Evolutionary conservation across 768 basidiomycete genomes (phyloP).

Genomic region (Panaeolus cyanescens): DNA sequence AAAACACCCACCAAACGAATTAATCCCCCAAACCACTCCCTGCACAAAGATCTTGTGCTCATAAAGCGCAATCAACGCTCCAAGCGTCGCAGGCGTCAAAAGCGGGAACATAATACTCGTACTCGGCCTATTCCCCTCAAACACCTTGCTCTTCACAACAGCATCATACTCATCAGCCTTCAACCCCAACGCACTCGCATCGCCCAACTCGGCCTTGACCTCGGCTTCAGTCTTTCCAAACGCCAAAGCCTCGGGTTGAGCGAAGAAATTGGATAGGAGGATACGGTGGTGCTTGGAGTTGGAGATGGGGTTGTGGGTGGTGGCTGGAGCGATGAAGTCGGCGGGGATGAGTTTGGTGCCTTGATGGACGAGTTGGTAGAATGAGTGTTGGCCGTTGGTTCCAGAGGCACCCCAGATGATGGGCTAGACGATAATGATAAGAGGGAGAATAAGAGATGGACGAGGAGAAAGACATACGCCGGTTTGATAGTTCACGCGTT

Average conservation of each 20-base stretch:
- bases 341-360: constrained; percentile 91
- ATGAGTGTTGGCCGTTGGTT: constrained; percentile 99
- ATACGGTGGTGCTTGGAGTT: constrained; percentile 95
- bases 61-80: constrained; percentile 87
- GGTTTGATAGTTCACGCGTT: constrained; percentile 94
- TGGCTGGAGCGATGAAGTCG: constrained; percentile 91
- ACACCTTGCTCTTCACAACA: constrained; percentile 95
- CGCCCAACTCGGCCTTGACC: constrained; percentile 57
- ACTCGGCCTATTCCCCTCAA: constrained; percentile 96
- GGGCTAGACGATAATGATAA: constrained; percentile 51
- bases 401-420: constrained; percentile 99
- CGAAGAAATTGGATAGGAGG: constrained; percentile 96
- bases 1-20: constrained; percentile 83
- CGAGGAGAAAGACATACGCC: constrained; percentile 59
- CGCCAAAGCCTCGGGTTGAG: constrained; percentile 95
- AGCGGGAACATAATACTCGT: constrained; percentile 96
- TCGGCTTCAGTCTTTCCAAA: constrained; percentile 96
- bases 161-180: constrained; percentile 67
- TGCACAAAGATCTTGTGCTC: constrained; percentile 99
- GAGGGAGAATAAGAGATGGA: background rate
- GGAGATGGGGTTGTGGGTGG: constrained; percentile 86
- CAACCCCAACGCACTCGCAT: constrained; percentile 40
- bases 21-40: constrained; percentile 97
- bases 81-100: constrained; percentile 87
- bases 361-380: constrained; percentile 97